These are phyloP conservation scores for Penicillium italicum DNA, from an alignment of 2,329 filamentous ascomycete species.

Conservation along the genomic window DNA sequence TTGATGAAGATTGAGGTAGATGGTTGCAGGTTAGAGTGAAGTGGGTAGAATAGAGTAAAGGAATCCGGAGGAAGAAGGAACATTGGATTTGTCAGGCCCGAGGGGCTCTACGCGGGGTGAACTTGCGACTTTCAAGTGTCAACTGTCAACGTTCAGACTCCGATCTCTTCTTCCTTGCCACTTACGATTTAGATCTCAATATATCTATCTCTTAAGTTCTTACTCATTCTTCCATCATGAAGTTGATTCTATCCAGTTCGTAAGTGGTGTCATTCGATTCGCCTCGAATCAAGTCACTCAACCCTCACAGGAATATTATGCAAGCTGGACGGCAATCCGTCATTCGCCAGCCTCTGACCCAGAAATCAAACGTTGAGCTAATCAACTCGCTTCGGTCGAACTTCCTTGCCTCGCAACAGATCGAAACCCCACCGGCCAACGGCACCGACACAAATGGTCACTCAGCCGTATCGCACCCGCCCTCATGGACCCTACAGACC, in stretches of 20 bases:
- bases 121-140: neutral
- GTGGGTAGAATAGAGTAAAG: neutral
- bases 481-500: constrained; percentile 66
- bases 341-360: constrained; percentile 70
- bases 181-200: neutral
- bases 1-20: constrained; percentile 29
- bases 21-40: neutral
- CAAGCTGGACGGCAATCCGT: constrained; percentile 76
- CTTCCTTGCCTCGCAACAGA: constrained; percentile 69
- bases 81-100: constrained; percentile 4
- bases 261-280: constrained; percentile 46
- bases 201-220: constrained; percentile 1
- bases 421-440: constrained; percentile 35
- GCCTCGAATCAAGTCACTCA: constrained; percentile 3
- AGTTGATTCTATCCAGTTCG: constrained; percentile 82
- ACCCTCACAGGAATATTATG: constrained; percentile 68
- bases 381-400: constrained; percentile 83
- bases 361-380: constrained; percentile 89
- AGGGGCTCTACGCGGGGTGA: constrained; percentile 3
- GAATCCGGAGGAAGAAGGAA: neutral
- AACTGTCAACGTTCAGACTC: neutral
- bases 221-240: constrained; percentile 57
- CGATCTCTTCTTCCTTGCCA: neutral
- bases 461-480: constrained; percentile 9
- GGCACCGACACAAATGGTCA: constrained; percentile 18